Percentiles rank a stretch among this genome's conserved stretches.
Conservation (phyloP, 2,329 filamentous ascomycete species). For the Alternaria solani region DNA sequence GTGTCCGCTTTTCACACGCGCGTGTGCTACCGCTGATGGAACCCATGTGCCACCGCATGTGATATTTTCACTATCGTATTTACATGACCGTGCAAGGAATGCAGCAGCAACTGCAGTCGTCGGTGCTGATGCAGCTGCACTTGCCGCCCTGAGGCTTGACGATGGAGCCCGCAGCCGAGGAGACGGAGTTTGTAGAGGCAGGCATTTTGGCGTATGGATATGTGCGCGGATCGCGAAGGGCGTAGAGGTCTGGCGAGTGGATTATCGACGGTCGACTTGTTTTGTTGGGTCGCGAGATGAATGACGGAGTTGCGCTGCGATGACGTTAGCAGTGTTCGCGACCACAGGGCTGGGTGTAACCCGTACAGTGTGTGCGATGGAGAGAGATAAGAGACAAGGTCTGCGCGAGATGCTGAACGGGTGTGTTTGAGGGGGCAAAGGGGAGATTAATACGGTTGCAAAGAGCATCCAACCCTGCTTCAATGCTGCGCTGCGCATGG, state of each 20-base stretch:
- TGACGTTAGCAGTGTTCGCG: conserved; percentile 2
- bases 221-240: background rate
- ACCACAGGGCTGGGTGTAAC: background rate
- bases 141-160: conserved; percentile 47
- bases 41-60: background rate
- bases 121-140: conserved; percentile 40
- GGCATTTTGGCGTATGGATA: conserved; percentile 35
- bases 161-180: conserved; percentile 44
- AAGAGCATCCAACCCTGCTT: conserved; percentile 27
- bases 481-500: conserved; percentile 17
- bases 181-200: conserved; percentile 42
- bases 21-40: background rate
- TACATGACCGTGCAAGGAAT: conserved; percentile 52
- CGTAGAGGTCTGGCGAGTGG: background rate
- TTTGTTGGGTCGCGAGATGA: background rate
- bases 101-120: conserved; percentile 46
- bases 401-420: background rate
- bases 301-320: conserved; percentile 4
- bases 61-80: background rate
- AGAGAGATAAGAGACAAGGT: background rate
- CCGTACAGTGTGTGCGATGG: background rate
- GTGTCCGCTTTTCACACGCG: background rate
- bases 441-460: conserved; percentile 21
- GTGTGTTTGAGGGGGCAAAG: conserved; percentile 8
- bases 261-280: background rate